Conservation (phyloP, 345 rosid species). For the Sisymbrium altissimum region DNA sequence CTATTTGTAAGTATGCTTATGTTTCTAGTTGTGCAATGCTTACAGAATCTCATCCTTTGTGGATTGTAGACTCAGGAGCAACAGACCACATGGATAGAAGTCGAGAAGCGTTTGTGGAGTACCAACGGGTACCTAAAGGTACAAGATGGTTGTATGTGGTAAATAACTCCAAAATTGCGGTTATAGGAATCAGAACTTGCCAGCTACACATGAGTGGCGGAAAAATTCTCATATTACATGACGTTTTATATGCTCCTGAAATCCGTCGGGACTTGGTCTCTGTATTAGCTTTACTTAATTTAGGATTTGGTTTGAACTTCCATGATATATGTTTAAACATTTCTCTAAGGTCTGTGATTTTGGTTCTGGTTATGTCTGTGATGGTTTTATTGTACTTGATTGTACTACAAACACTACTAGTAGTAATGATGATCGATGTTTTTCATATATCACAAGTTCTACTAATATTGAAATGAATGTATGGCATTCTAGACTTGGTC, state of each 20-base stretch:
- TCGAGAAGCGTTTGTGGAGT: neutral
- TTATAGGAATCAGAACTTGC: neutral
- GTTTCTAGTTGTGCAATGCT: too few relatives aligned
- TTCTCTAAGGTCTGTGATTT: neutral
- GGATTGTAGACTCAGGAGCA: conserved; percentile 7
- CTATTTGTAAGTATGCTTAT: too few relatives aligned
- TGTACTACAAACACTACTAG: too few relatives aligned
- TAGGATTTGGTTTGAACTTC: conserved; percentile 6
- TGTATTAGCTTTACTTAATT: neutral
- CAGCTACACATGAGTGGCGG: neutral
- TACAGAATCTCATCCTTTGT: neutral
- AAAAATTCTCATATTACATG: neutral
- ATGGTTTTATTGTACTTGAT: too few relatives aligned
- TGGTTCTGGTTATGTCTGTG: too few relatives aligned
- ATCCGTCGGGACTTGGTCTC: too few relatives aligned
- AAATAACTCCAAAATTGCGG: neutral
- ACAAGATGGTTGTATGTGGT: neutral
- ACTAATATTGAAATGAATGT: too few relatives aligned
- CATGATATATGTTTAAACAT: neutral
- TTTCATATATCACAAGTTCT: too few relatives aligned
- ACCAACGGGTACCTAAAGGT: neutral
- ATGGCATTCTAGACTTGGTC: too few relatives aligned
- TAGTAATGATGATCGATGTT: too few relatives aligned
- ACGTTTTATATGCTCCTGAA: neutral
- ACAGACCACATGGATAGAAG: neutral